Base-by-base conservation (phyloP, 139 green algal genomes). In the Mesostigma viride region DNA sequence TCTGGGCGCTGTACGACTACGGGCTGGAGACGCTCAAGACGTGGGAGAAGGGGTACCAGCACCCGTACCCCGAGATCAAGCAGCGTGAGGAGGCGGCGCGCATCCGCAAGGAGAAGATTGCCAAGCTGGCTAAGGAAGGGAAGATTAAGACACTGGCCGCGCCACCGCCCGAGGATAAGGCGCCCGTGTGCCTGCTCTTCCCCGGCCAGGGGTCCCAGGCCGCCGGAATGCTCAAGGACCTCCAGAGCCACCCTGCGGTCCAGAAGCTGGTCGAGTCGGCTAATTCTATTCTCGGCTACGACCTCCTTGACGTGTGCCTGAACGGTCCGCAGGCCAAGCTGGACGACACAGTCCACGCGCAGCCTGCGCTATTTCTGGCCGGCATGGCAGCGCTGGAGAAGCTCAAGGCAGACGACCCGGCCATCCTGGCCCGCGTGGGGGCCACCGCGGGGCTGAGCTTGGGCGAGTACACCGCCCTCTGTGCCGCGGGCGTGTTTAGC, bases 1-100 rank as follows among this genome's bases (percentile, higher is more conserved):
- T 86, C 87, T 91, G 85, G 85, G 76, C 87, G n/a, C 71, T 96
- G 56, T 96, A 96, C 61, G 90, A 96, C 78, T 95, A 95, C 70
- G 89, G 90, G 2, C 62, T 82, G 5, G 86, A 95, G 0, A 53
- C 65, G 0, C 74, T 96, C 5, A 82, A 79, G 56, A 63, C 20
- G 4, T 96, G 90, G 90, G 44, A 67, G 0, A 35, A 44, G 1
- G 80, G 87, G 64, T 91, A 92, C 77, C 31, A 73, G 44, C 90
- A 83, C 30, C 68, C 74, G 4, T 96, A 92, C 72, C 90, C 90
- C 33, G 85, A 74, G 47, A 48, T 46, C 30, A 35, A 44, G 68
- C 17, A 35, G 20, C 58, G 68, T 33, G 34, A 47, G 26, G 2
- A 62, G 40, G 40, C 14, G 40, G 40, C 17, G 14, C 14, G 17